A percentile compares a stretch with the other conserved stretches of the same genome.
phyloP scores from a whole-genome alignment of 257 asterid species.

The Capsicum pubescens region DNA sequence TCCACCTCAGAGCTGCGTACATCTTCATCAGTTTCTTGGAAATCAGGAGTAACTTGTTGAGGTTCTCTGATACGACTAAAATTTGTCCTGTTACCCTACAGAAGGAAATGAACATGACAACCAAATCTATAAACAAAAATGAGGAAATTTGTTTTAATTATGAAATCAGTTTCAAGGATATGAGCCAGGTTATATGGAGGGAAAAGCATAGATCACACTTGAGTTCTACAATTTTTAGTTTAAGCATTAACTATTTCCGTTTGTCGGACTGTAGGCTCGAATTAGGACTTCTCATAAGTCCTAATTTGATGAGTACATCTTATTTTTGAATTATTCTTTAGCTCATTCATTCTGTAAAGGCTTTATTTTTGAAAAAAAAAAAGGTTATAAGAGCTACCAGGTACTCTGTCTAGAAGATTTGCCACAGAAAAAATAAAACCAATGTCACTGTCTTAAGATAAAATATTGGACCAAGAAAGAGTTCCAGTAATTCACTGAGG shows the following conservation, averaged over 20 bases:
- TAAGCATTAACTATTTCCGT: not conserved
- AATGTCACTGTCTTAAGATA: slow-evolving; percentile 14
- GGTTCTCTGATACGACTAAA: slow-evolving; percentile 60
- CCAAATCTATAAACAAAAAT: not conserved
- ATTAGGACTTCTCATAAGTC: not conserved
- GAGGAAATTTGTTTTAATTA: not conserved
- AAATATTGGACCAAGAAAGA: not conserved
- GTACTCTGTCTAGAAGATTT: slow-evolving; percentile 1
- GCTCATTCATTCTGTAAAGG: not conserved
- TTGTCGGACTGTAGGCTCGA: not conserved
- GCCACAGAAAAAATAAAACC: slow-evolving; percentile 8
- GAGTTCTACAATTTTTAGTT: not conserved
- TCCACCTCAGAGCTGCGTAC: slow-evolving; percentile 54
- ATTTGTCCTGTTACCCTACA: slow-evolving; percentile 75
- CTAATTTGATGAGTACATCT: not conserved
- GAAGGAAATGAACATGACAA: slow-evolving; percentile 32
- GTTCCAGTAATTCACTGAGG: not conserved
- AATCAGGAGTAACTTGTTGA: slow-evolving; percentile 49
- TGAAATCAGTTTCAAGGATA: slow-evolving; percentile 16
- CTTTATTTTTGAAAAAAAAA: not conserved
- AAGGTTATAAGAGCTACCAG: not conserved
- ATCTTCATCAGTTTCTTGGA: slow-evolving; percentile 53
- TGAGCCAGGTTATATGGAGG: slow-evolving; percentile 14
- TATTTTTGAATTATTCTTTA: not conserved
- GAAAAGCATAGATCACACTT: slow-evolving; percentile 13